Conservation (phyloP, 2,329 filamentous ascomycete species). For the Pseudogymnoascus sp. region DNA sequence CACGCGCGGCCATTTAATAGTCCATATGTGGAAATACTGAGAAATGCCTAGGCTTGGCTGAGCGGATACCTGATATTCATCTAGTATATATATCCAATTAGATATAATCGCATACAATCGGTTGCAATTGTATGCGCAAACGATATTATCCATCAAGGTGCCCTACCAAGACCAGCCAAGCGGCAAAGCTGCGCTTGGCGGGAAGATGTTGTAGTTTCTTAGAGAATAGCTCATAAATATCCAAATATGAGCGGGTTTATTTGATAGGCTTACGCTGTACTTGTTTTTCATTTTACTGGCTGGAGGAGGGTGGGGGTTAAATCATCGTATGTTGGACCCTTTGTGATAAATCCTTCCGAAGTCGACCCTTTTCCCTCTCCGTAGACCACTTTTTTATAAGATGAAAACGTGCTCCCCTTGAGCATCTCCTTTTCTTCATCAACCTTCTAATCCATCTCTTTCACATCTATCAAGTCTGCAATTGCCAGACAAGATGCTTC, state of each 20-base stretch:
- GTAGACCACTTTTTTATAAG: constrained; percentile 2
- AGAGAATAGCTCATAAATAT: not conserved
- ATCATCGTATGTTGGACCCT: constrained; percentile 2
- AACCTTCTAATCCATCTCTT: no score
- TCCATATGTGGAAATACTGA: not conserved
- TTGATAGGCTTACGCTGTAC: not conserved
- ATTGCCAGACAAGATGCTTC: not conserved
- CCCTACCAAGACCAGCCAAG: not conserved
- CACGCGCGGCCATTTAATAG: not conserved
- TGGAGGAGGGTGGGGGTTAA: not conserved
- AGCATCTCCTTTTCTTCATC: not conserved
- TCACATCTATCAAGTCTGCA: not conserved
- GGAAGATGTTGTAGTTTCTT: not conserved
- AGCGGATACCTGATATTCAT: not conserved
- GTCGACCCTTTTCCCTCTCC: not conserved
- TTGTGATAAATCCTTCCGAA: not conserved
- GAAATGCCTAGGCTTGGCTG: not conserved
- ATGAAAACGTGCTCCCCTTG: not conserved
- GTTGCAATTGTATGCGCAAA: not conserved
- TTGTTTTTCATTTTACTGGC: not conserved
- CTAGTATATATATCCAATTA: not conserved
- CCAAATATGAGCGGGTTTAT: not conserved
- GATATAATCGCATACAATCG: not conserved
- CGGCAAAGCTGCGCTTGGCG: not conserved
- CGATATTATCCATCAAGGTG: not conserved